phyloP scores from a whole-genome alignment of 202 grass and related monocot genomes.

The Hordeum pubiflorum region DNA sequence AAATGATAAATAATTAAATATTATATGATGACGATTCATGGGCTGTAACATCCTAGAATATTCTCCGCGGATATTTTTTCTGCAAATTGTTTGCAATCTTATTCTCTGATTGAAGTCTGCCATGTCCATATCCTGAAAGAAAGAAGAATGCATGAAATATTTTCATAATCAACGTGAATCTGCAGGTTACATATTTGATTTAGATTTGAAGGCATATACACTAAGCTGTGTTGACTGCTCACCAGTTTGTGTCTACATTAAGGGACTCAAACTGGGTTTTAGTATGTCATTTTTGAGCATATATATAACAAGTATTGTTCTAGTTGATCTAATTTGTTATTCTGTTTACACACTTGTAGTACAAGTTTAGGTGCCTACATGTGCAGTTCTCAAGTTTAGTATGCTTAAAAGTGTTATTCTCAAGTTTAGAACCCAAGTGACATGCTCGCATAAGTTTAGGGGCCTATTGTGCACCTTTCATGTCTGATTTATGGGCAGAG shows the following conservation, averaged over 20 bases:
- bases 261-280: background rate
- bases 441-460: background rate
- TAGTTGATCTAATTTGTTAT: background rate
- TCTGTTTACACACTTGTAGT: background rate
- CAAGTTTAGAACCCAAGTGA: background rate
- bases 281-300: background rate
- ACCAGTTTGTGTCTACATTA: background rate
- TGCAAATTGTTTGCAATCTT: background rate
- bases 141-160: background rate
- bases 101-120: constrained; percentile 4
- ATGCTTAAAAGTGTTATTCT: background rate
- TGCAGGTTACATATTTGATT: background rate
- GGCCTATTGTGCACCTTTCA: background rate
- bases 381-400: background rate
- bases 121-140: background rate
- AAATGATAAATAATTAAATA: constrained; percentile 16
- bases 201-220: background rate
- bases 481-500: constrained; percentile 13
- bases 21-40: background rate
- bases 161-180: background rate
- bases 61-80: background rate
- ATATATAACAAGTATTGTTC: background rate
- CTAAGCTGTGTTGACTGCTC: background rate
- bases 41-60: background rate
- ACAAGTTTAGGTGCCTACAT: background rate